A percentile compares a stretch with the other conserved stretches of the same genome.
Evolutionary conservation across 2,329 filamentous ascomycete species (phyloP).

Genomic region (Colletotrichum magnum): DNA sequence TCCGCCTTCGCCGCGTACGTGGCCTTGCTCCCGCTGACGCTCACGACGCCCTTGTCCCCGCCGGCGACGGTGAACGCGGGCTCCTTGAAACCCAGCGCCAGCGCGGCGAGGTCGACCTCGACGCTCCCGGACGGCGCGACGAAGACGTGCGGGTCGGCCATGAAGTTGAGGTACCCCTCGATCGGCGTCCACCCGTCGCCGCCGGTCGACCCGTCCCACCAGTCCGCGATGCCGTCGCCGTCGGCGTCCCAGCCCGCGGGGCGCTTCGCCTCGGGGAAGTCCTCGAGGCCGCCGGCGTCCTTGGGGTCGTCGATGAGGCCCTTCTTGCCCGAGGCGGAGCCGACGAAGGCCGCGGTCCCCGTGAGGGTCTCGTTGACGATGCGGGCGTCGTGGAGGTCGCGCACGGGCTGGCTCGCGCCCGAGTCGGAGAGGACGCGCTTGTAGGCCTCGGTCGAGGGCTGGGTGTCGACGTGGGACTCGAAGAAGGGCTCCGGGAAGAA

Average conservation of each 20-base stretch:
- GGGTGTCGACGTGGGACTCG: conserved; percentile 47
- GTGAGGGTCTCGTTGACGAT: conserved; percentile 50
- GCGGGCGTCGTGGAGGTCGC: conserved; percentile 51
- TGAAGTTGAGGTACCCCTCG: conserved; percentile 53
- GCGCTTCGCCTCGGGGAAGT: conserved; percentile 47
- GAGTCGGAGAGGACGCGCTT: conserved; percentile 52
- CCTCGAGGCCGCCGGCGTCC: conserved; percentile 52
- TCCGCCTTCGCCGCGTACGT: conserved; percentile 39
- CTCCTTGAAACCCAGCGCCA: conserved; percentile 44
- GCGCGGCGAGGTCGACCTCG: conserved; percentile 44
- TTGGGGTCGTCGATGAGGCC: conserved; percentile 51
- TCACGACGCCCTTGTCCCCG: conserved; percentile 38
- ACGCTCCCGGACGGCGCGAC: conserved; percentile 45
- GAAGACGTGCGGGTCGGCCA: conserved; percentile 51
- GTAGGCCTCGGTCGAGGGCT: conserved; percentile 50
- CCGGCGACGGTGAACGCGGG: conserved; percentile 39
- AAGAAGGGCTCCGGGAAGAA: conserved; percentile 49
- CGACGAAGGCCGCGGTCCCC: conserved; percentile 48
- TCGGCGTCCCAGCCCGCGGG: conserved; percentile 49
- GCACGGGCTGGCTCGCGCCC: conserved; percentile 48
- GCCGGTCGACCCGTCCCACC: conserved; percentile 52
- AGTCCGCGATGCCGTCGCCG: conserved; percentile 51
- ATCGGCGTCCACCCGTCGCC: conserved; percentile 49
- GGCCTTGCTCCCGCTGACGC: conserved; percentile 33
- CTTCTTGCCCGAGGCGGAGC: conserved; percentile 47